Evolutionary conservation across 805 yeast species (phyloP), one percentile per base, ranked within the genome.

Genomic region (Yarrowia sp.): DNA sequence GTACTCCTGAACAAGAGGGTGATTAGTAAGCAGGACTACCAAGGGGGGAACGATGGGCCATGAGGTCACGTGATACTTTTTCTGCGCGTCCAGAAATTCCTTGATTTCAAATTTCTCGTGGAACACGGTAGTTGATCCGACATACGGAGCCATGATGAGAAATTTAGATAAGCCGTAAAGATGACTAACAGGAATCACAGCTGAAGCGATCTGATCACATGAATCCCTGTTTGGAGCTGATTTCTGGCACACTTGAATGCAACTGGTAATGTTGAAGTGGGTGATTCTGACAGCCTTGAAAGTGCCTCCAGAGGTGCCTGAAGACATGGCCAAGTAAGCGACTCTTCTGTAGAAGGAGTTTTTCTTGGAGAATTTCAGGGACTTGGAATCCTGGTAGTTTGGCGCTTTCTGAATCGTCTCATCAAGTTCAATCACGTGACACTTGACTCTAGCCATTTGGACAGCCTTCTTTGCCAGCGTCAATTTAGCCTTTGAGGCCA

Each of bases 21-120:
- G 78, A 69, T 68, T 78, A 72, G 86, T 86, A 73, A 76, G 78
- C 78, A 64, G 75, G 65, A 70, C 83, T 67, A 75, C 76, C 74
- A 69, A 76, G 66, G 73, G 85, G 68, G 77, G 80, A 22, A 77
- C 80, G 1, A 80, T 77, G 35, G 78, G 68, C 31, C 83, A 71
- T 35, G 77, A 73, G 31, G 79, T 69, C 66, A 83, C 79, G 33
- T 68, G 63, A 67, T 71, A 68, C 61, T 70, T 67, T 51, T 66
- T 61, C 6, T 78, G 66, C 18, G 69, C 64, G 15, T 67, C 47
- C 22, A 77, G 70, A 22, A 75, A 65, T 8, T 65, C 60, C 57
- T 67, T 73, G 15, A 77, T 72, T 15, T 78, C 78, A 48, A 77
- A 77, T 53, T 67, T 68, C 18, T 70, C 69, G 60, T 74, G 72